Evolutionary conservation across 768 basidiomycete species (phyloP), one percentile per base, ranked within the genome.

Genomic region (Mycena chlorophos): DNA sequence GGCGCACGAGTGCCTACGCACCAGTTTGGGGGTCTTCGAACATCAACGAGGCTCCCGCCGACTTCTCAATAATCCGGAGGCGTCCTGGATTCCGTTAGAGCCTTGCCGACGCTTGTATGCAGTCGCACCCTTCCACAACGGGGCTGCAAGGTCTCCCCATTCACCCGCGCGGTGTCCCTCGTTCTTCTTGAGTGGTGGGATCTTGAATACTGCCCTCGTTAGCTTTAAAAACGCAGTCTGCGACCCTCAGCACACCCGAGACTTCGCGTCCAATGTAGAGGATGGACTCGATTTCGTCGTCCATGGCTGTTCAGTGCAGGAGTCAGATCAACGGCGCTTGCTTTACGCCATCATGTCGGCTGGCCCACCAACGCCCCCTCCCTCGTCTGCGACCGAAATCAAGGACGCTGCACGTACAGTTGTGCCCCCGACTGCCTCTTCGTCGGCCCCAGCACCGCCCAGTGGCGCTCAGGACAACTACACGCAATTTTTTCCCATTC

Each of bases 141-240:
- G 91, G 52, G 80, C 66, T 17, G 81, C 81, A 38, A 95, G 81
- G 70, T 94, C 89, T 16, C 94, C 91, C 94, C 94, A 98, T 61
- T 94, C 91, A 52, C 86, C 87, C 12, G 94, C 94, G 51, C 91
- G 87, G 73, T 96, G 89, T 8, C 94, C 94, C 66, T 94, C 90
- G 65, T 93, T 89, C 34, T 80, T 81, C 66, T 84, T 92, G 65
- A 94, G 75, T 45, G 94, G 86, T 2, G 94, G 94, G 45, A 97
- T 92, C 75, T 88, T 91, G 78, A 88, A 96, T 31, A 96, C 94
- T 95, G 70, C 20, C 42, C 30, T 59, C 49, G 34, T 40, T 46
- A 49, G 57, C 42, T 57, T 55, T 50, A 48, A 57, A 50, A 52
- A 57, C 48, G 31, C 61, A 42, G 46, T 28, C 38, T 19, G 49